Evolutionary conservation across 208 protist species (phyloP), one percentile per base, ranked within the genome.

Genomic region (Trypanosoma avium): DNA sequence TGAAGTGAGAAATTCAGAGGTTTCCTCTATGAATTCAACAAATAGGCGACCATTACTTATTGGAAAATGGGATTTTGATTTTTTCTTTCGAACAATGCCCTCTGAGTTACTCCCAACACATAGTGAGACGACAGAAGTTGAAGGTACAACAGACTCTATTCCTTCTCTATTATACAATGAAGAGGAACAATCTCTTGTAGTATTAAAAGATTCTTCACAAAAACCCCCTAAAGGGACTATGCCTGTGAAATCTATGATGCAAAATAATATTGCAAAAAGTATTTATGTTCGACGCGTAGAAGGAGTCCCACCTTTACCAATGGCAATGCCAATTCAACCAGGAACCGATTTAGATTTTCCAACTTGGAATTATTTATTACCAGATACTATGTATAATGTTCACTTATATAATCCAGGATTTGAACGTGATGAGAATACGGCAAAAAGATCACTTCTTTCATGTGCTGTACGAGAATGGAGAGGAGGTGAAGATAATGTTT

Each of bases 391-490:
- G 36, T 79, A 89, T 70, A 87, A 89, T 73, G 32, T 92, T 4
- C 86, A 93, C 60, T 85, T 89, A 40, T 73, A 90, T 62, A 86
- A 82, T 0, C 90, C 86, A 0, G 90, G 90, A 4, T 94, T 93
- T 57, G 36, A 79, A 63, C 77, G 84, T 1, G 76, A 96, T 67
- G 69, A 77, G 32, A 65, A 61, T 17, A 69, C 80, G 15, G 87
- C 85, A 27, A 80, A 86, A 47, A 64, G 81, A 30, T 77, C 82
- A 26, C 61, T 95, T 42, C 66, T 95, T 38, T 45, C 67, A 6
- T 79, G 55, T 6, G 82, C 84, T 6, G 56, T 86, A 64, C 50
- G 67, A 48, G 77, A 86, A 49, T 90, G 82, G 85, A 73, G 80
- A 24, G 73, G 86, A 42, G 59, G 60, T n/a, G 64, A 80, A 42